phyloP scores from a whole-genome alignment of 2,329 filamentous ascomycete genomes.

The Pseudogymnoascus pannorum region DNA sequence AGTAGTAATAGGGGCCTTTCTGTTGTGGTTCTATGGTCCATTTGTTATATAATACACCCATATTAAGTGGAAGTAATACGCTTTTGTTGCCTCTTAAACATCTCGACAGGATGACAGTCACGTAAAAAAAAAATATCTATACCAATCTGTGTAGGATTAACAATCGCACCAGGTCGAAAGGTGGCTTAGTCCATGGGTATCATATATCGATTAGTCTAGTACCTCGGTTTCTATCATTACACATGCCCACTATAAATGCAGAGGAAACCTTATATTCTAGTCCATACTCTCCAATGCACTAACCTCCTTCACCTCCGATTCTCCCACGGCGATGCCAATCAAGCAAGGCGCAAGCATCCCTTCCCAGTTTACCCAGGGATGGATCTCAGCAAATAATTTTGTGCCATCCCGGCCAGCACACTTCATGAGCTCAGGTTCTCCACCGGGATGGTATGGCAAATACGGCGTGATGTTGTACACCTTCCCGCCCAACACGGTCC shows the following conservation, averaged over 20 bases:
- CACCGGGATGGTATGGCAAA: conserved; percentile 83
- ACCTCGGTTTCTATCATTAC: neutral
- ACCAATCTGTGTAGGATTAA: neutral
- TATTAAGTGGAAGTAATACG: neutral
- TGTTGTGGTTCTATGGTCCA: neutral
- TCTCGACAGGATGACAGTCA: neutral
- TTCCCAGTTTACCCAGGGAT: conserved; percentile 68
- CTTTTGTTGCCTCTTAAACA: neutral
- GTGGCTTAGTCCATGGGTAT: neutral
- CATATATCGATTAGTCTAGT: conserved; percentile 8
- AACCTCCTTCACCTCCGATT: conserved; percentile 23
- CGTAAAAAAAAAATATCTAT: neutral
- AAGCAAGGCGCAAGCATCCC: conserved; percentile 59
- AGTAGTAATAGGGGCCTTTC: neutral
- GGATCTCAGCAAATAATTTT: conserved; percentile 57
- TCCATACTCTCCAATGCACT: conserved; percentile 55
- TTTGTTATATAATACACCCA: neutral
- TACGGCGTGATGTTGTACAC: conserved; percentile 96
- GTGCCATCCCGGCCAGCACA: conserved; percentile 56
- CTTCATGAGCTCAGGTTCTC: conserved; percentile 63
- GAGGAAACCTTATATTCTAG: conserved; percentile 26
- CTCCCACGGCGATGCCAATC: conserved; percentile 53
- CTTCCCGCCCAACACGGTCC: conserved; percentile 81
- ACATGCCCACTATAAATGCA: conserved; percentile 5
- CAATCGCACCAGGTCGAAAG: neutral